Evolutionary conservation across 805 yeast genomes (phyloP), one percentile per base, ranked within the genome.

Genomic region (Pichia rugopelliculosa): DNA sequence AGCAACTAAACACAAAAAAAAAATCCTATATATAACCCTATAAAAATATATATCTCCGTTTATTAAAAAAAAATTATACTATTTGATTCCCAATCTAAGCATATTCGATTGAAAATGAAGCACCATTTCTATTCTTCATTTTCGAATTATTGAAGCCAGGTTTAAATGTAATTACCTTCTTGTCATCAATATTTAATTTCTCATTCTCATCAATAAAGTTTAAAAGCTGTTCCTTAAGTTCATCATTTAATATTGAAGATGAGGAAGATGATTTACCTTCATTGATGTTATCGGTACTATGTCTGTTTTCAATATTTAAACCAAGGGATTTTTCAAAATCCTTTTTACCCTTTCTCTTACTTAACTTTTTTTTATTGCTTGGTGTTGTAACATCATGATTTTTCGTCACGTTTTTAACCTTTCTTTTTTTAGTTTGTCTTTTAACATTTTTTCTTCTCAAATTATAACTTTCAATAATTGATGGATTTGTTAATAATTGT

Each of bases 401-500:
- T n/a, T 39, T 24, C n/a, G 13, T 22, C 15, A 2, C 10, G 1
- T 11, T 33, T 10, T 17, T 24, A 15, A 11, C 24, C 11, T 24
- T 39, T 27, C 21, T 10, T 4, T 11, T 17, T 25, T 39, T 20
- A 17, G 13, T 39, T 25, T 8, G 5, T 24, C 13, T 25, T 8
- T n/a, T 9, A n/a, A 30, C 41, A 21, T 36, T 36, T 18, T 20
- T 17, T 18, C 15, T 36, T 13, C 37, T 18, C 11, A 18, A 7
- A 10, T 9, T 22, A 22, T 37, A 24, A 3, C 46, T 48, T 17
- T 48, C 44, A 1, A 48, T 25, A n/a, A 55, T 55, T 8, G 54
- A 43, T 2, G 64, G 65, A 40, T 58, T 61, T 8, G 65, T 55
- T 15, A 62, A 48, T 33, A 61, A 40, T 39, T 55, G 58, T 46